These are phyloP conservation scores for Rhizopogon sp. DNA, from an alignment of 768 basidiomycete species.

Conservation along the genomic window DNA sequence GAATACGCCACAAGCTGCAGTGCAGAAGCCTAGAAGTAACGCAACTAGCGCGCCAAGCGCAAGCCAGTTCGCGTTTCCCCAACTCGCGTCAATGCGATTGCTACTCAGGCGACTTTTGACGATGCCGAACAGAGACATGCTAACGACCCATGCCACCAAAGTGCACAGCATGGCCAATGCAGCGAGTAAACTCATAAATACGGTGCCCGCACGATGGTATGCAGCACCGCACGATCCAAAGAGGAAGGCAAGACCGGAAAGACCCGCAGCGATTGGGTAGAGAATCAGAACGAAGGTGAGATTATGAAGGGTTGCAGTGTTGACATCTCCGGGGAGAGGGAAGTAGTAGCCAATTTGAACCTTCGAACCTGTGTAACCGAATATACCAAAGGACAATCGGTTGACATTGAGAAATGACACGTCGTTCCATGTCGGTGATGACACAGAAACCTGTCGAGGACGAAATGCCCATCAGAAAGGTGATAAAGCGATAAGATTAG, in stretches of 20 bases:
- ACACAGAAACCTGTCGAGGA: conserved; percentile 54
- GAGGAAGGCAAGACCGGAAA: conserved; percentile 59
- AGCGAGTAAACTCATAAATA: conserved; percentile 69
- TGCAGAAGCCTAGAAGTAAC: conserved; percentile 62
- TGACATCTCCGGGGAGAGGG: conserved; percentile 25
- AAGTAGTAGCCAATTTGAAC: conserved; percentile 57
- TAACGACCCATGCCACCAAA: conserved; percentile 68
- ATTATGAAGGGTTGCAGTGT: conserved; percentile 53
- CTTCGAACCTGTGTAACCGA: conserved; percentile 63
- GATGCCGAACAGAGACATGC: conserved; percentile 77
- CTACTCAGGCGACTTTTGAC: conserved; percentile 53
- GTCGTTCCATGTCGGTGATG: conserved; percentile 67
- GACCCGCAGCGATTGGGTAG: conserved; percentile 72
- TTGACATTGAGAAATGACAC: conserved; percentile 64
- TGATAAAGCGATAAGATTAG: conserved; percentile 1
- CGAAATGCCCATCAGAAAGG: not conserved
- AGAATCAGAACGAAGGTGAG: conserved; percentile 73
- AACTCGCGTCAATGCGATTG: conserved; percentile 43
- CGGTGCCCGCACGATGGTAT: conserved; percentile 66
- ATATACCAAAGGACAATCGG: conserved; percentile 62
- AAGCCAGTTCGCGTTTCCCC: conserved; percentile 82
- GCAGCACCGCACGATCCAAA: conserved; percentile 63
- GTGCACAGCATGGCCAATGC: conserved; percentile 63
- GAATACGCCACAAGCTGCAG: conserved; percentile 60
- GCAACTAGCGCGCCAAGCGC: conserved; percentile 70